Percentiles rank a stretch among this genome's conserved stretches.
Evolutionary conservation across 2,329 filamentous ascomycete species (phyloP).

Genomic region (Exophiala bonariae): DNA sequence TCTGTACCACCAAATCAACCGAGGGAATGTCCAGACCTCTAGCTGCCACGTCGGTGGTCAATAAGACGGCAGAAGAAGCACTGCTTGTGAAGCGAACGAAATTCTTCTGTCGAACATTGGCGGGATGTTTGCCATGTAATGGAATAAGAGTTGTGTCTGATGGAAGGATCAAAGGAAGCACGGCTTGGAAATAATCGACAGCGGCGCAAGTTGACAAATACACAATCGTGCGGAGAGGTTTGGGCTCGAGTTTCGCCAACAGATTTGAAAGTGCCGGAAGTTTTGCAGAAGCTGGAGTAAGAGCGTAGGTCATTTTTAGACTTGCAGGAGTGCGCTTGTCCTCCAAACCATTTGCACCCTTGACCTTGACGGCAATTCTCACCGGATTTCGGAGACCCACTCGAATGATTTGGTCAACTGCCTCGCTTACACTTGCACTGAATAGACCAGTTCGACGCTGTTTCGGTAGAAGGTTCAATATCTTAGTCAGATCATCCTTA

Average conservation of each 20-base stretch:
- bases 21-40: slow-evolving; percentile 88
- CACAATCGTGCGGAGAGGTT: slow-evolving; percentile 81
- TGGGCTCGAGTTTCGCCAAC: slow-evolving; percentile 67
- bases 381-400: slow-evolving; percentile 92
- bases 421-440: slow-evolving; percentile 93
- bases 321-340: slow-evolving; percentile 86
- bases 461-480: slow-evolving; percentile 77
- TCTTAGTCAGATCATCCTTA: slow-evolving; percentile 79
- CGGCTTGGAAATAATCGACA: slow-evolving; percentile 88
- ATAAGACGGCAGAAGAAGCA: slow-evolving; percentile 72
- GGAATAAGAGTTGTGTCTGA: slow-evolving; percentile 67
- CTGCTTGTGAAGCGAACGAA: slow-evolving; percentile 77
- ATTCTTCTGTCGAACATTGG: slow-evolving; percentile 84
- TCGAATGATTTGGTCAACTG: slow-evolving; percentile 86
- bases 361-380: slow-evolving; percentile 91
- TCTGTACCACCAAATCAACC: slow-evolving; percentile 86
- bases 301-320: slow-evolving; percentile 84
- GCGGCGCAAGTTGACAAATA: slow-evolving; percentile 93
- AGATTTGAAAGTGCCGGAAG: slow-evolving; percentile 72
- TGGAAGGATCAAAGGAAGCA: slow-evolving; percentile 73
- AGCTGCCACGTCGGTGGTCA: slow-evolving; percentile 91
- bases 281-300: slow-evolving; percentile 75
- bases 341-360: slow-evolving; percentile 69
- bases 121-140: slow-evolving; percentile 87
- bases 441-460: slow-evolving; percentile 92